Base-by-base conservation (phyloP, 805 yeast genomes). In the Suhomyces faveliae region DNA sequence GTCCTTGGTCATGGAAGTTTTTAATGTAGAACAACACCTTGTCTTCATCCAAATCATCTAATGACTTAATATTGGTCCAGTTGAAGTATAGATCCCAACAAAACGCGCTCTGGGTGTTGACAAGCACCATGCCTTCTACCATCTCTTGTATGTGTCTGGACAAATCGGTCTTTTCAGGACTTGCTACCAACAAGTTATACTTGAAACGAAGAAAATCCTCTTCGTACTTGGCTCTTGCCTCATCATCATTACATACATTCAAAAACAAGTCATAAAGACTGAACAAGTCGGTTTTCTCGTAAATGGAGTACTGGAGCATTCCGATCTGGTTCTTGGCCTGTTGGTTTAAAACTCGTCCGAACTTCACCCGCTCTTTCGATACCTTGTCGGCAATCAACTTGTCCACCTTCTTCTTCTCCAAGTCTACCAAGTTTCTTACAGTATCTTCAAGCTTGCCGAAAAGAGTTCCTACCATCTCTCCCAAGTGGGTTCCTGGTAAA, bases 51-150 rank as follows among this genome's bases (percentile, higher is more conserved):
- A 86, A 60, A 2, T 76, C 74, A 8, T 70, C 64, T 4, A 89
- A 61, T 3, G 73, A 66, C 5, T 60, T 61, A 6, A 75, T 76
- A 62, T 90, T 96, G 21, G 70, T 55, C 85, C 92, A 86, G 53
- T 90, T 94, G 48, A 89, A 78, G 57, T 80, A 81, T 9, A 84
- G 59, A 33, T 76, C 73, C 96, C 96, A 91, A 1, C 90, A 88
- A 24, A 77, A 68, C 30, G 79, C 71, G 5, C 82, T 81, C 1
- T 77, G 74, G 19, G 84, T 79, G 35, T 80, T 77, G 12, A 92
- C 80, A 12, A 85, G 67, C 3, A 90, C 80, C 84, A 91, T 80
- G 29, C 86, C 95, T 11, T 81, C 83, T 0, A 81, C 80, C 76
- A 81, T 74, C 8, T 78, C 80, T 39, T 69, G 68, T 3, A 90